Base-by-base conservation (phyloP, 768 basidiomycete species). In the Chalciporus sphaerocephalus region DNA sequence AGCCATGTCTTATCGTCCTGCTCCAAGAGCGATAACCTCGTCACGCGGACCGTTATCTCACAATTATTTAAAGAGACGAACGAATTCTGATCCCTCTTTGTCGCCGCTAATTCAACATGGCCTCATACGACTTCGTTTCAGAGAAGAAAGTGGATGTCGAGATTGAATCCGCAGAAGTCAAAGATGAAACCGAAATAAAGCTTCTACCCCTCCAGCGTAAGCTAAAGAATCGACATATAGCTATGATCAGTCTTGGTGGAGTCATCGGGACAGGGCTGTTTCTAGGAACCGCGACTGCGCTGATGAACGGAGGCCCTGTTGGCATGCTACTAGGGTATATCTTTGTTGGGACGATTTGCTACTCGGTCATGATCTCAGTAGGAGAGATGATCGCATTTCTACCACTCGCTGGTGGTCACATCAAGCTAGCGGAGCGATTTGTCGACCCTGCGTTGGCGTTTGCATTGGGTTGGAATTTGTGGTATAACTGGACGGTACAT, bases 341-440 rank as follows among this genome's bases (percentile, higher is more conserved):
- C 9, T 50, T 62, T 9, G 45, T 69, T 2, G 65, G 68, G 8
- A 54, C 63, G 12, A 50, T 61, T 13, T 67, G 64, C 27, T 68
- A 65, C 40, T 55, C 56, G 8, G 60, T 64, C 21, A 66, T 66
- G 64, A 58, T 59, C 10, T 54, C 65, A 24, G 25, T 56, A 3
- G 73, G 73, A 21, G 71, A 74, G 42, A 72, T 74, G 74, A 62
- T 71, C 6, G 58, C 72, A 5, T 71, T 62, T 44, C 61, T 75
- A n/a, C 70, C 72, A 16, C 55, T 74, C 5, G 59, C 67, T 23
- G 72, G 74, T n/a, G 71, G 69, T 38, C 67, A 71, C 42, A 68
- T 72, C 48, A 67, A 66, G n/a, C 59, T 73, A 15, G 72, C 73
- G 2, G 74, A 73, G 44, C 64, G 72, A 12, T 74, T 75, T 41